Percentiles rank a stretch among this genome's conserved stretches.
Conservation (phyloP, 345 rosid species). For the Melaleuca alternifolia region DNA sequence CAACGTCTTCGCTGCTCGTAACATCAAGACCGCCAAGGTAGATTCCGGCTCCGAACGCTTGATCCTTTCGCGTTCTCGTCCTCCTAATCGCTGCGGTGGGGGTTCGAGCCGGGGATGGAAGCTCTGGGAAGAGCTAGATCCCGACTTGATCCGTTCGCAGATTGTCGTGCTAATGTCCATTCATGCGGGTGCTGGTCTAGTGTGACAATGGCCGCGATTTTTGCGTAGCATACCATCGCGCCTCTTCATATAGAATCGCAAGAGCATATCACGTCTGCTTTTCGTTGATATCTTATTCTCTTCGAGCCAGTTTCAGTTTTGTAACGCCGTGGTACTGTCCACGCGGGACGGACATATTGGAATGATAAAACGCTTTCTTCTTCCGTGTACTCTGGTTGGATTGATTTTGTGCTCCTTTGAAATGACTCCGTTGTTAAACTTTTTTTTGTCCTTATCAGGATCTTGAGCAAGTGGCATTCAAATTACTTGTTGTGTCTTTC, state of each 20-base stretch:
- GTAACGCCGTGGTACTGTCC: too few species aligned
- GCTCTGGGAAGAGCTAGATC: neutral
- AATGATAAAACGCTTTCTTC: neutral
- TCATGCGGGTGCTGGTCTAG: neutral
- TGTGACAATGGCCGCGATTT: neutral
- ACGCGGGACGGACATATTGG: too few species aligned
- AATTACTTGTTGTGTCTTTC: neutral
- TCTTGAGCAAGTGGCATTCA: neutral
- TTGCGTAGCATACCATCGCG: too few species aligned
- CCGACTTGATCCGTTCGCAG: neutral
- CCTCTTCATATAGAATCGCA: too few species aligned
- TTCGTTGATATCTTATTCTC: too few species aligned
- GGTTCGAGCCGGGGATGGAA: neutral
- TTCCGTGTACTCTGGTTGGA: neutral
- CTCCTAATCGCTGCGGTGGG: neutral
- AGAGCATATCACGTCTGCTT: too few species aligned
- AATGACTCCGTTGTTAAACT: neutral
- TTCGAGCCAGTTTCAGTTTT: too few species aligned
- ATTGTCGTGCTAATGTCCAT: neutral
- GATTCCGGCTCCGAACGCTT: neutral
- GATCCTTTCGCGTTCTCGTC: neutral
- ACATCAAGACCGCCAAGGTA: constrained; percentile 63
- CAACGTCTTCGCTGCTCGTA: constrained; percentile 63
- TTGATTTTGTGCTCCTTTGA: neutral
- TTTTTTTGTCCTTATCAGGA: neutral